These are phyloP conservation scores for Hypoxylon sp. DNA, from an alignment of 2,329 filamentous ascomycete genomes.

Conservation along the genomic window DNA sequence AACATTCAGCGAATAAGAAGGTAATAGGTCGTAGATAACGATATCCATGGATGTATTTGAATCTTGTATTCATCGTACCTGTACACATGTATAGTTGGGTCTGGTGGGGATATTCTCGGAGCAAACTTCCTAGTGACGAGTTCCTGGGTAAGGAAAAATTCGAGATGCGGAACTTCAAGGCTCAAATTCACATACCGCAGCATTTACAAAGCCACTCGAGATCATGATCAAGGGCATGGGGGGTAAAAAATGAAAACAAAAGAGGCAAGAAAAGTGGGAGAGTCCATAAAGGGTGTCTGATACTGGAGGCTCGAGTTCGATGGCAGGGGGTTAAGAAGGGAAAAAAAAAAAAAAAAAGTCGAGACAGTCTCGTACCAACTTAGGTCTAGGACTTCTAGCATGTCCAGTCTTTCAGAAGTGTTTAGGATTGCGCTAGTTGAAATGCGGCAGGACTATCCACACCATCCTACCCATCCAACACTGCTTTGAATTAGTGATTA, in stretches of 20 bases:
- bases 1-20: neutral
- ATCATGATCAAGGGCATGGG: slow-evolving; percentile 35
- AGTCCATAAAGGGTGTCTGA: slow-evolving; percentile 26
- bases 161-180: slow-evolving; percentile 18
- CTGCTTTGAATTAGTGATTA: slow-evolving; percentile 36
- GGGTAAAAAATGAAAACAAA: slow-evolving; percentile 8
- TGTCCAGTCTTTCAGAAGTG: slow-evolving; percentile 13
- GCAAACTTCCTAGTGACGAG: slow-evolving; percentile 26
- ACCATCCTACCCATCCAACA: slow-evolving; percentile 41
- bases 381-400: slow-evolving; percentile 4
- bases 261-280: slow-evolving; percentile 35
- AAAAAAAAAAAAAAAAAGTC: slow-evolving; percentile 22
- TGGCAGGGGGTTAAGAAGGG: slow-evolving; percentile 17
- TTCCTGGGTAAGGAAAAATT: neutral
- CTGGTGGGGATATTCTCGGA: slow-evolving; percentile 28
- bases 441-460: slow-evolving; percentile 43
- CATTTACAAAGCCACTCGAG: slow-evolving; percentile 30
- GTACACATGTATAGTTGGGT: slow-evolving; percentile 6
- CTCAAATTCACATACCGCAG: slow-evolving; percentile 2
- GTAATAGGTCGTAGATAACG: slow-evolving; percentile 35
- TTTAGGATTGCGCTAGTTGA: slow-evolving; percentile 34
- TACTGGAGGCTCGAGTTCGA: slow-evolving; percentile 38
- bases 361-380: slow-evolving; percentile 28
- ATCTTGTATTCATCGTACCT: slow-evolving; percentile 9
- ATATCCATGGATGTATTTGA: slow-evolving; percentile 3